Conservation (phyloP, 225 moss, liverwort and hornwort genomes). For the Takakia lepidozioides region DNA sequence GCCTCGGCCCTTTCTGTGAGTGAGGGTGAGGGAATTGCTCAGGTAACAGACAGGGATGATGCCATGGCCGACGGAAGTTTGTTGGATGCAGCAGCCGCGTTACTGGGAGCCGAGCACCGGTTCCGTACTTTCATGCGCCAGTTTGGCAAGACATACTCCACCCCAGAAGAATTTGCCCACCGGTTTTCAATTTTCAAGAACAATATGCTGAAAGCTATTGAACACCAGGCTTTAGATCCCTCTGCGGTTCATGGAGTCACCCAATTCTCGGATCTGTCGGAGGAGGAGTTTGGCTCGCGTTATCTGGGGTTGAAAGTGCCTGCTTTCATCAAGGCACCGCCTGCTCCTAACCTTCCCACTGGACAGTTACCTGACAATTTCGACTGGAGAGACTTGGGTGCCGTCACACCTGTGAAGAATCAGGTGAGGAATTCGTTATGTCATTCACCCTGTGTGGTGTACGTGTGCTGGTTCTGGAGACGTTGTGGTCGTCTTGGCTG, state of each 20-base stretch:
- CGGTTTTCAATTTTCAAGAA: conserved; percentile 64
- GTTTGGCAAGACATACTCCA: conserved; percentile 54
- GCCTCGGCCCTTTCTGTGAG: too few relatives aligned
- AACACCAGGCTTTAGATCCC: conserved; percentile 95
- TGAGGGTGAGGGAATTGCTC: conserved; percentile 26
- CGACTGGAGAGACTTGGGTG: conserved; percentile 88
- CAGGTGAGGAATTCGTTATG: conserved; percentile 68
- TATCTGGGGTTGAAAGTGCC: conserved; percentile 60
- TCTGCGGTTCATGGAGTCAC: conserved; percentile 78
- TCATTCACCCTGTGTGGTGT: too few relatives aligned
- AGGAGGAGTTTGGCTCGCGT: conserved; percentile 68
- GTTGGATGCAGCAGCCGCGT: conserved; percentile 34
- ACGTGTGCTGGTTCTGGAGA: too few relatives aligned
- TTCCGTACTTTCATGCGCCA: conserved; percentile 60
- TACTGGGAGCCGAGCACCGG: conserved; percentile 56
- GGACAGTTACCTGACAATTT: conserved; percentile 68
- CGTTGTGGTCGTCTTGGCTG: too few relatives aligned
- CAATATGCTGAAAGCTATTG: conserved; percentile 72
- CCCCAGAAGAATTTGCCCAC: conserved; percentile 58
- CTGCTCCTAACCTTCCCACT: conserved; percentile 60
- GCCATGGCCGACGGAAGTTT: conserved; percentile 13
- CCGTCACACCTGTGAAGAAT: conserved; percentile 71
- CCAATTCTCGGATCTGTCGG: conserved; percentile 74
- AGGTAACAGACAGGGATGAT: conserved; percentile 26
- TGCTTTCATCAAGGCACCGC: conserved; percentile 1